Conservation (phyloP, 2,329 filamentous ascomycete species). For the Fonsecaea pedrosoi region DNA sequence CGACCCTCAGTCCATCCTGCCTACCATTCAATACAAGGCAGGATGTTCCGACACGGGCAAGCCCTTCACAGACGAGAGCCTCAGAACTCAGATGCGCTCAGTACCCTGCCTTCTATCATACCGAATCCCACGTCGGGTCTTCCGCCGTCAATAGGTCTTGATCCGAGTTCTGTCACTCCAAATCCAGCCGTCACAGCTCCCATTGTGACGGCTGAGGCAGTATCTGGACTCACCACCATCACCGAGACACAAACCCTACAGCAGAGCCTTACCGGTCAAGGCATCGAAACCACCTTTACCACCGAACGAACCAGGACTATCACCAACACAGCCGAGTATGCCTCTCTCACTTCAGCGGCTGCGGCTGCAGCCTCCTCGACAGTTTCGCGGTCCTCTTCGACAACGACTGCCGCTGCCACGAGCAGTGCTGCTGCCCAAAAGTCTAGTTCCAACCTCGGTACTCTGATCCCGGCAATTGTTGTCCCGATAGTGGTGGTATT, state of each 20-base stretch:
- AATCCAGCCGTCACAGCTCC: conserved; percentile 24
- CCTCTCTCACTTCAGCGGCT: conserved; percentile 35
- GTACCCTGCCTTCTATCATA: conserved; percentile 29
- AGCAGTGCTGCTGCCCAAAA: conserved; percentile 47
- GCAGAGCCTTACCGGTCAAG: conserved; percentile 20
- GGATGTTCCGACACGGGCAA: conserved; percentile 30
- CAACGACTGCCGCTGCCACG: conserved; percentile 47
- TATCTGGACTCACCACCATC: conserved; percentile 35
- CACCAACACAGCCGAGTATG: conserved; percentile 35
- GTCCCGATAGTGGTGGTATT: conserved; percentile 37
- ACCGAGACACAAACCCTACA: conserved; percentile 32
- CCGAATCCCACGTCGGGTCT: conserved; percentile 31
- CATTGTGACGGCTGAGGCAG: conserved; percentile 27
- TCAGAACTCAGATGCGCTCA: conserved; percentile 9
- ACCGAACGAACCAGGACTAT: conserved; percentile 32
- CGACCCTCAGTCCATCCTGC: conserved; percentile 23
- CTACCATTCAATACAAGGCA: conserved; percentile 31
- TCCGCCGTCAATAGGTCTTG: conserved; percentile 23
- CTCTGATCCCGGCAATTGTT: conserved; percentile 39
- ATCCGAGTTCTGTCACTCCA: conserved; percentile 17
- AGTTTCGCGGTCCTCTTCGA: conserved; percentile 48
- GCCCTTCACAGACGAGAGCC: conserved; percentile 25
- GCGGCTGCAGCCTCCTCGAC: conserved; percentile 43
- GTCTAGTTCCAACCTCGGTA: conserved; percentile 42
- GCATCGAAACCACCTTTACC: conserved; percentile 32